Evolutionary conservation across 495 filamentous ascomycete species (phyloP).

Genomic region (Astrocystis sublimbata): DNA sequence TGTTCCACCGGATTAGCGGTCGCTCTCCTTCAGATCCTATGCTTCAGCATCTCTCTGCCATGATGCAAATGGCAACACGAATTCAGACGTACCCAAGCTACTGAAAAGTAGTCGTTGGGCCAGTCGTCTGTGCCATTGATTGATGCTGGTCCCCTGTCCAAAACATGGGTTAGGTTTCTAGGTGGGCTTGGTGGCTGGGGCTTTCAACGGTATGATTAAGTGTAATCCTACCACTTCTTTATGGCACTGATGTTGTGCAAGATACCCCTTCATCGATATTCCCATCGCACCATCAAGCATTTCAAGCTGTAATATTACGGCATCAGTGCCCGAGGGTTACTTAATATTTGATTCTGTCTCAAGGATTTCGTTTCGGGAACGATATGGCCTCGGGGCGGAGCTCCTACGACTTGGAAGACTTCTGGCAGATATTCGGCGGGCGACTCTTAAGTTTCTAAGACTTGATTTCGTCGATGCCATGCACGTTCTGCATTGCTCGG

Average conservation of each 20-base stretch:
- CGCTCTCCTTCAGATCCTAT: conserved; percentile 58
- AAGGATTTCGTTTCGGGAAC: not conserved
- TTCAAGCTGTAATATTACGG: not conserved
- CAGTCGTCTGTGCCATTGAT: not conserved
- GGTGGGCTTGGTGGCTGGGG: not conserved
- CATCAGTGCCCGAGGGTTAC: not conserved
- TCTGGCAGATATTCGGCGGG: not conserved
- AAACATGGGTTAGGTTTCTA: not conserved
- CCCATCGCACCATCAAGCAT: conserved; percentile 5
- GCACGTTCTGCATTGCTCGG: conserved; percentile 10
- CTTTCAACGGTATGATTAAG: conserved; percentile 4
- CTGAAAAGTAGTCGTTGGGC: not conserved
- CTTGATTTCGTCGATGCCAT: not conserved
- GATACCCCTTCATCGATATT: conserved; percentile 6
- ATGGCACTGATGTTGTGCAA: not conserved
- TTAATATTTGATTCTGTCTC: not conserved
- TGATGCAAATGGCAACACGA: conserved; percentile 28
- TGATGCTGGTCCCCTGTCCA: not conserved
- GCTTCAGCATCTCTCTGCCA: conserved; percentile 23
- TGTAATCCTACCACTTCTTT: not conserved
- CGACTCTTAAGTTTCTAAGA: not conserved
- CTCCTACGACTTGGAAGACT: not conserved
- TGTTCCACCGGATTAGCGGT: conserved; percentile 68
- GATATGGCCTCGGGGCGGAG: not conserved
- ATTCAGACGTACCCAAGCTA: conserved; percentile 18